Base-by-base conservation (phyloP, 352 stramenopile species). In the Phytopythium montanum region DNA sequence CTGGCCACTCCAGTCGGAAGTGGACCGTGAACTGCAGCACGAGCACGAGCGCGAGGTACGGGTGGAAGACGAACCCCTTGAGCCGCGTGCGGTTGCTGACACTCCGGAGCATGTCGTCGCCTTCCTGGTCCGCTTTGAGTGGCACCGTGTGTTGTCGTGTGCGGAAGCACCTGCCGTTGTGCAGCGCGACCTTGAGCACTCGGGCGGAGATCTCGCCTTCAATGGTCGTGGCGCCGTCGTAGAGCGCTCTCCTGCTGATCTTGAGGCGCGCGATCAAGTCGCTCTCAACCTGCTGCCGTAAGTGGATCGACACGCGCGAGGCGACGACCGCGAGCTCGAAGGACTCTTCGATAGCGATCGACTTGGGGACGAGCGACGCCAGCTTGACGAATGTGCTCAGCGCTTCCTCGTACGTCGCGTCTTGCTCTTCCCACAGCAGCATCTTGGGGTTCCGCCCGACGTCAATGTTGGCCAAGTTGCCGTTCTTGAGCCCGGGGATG, bases 111-210 rank as follows among this genome's bases (percentile, higher is more conserved):
- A 73, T 75, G 28, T 97, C 89, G 19, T 80, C 82, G 49, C 88
- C 86, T 5, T 74, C 70, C 2, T 85, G 66, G 8, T 89, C 71
- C 12, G 74, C 71, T 39, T 94, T 90, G 2, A 97, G 67, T 1
- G 81, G 70, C 6, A 96, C 60, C 3, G 68, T 92, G 46, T 85
- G 74, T 33, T 87, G 65, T 19, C 75, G 66, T 14, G 84, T 88
- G 25, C 79, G 69, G 45, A 96, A 92, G 48, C 79, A 86, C 5
- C 90, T 73, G 7, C 90, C 92, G 60, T 97, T 98, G 65, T 98
- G 92, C 10, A 97, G 71, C 7, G 85, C 85, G 21, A 97, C 51
- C 62, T 93, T 94, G 14, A 97, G 56, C 12, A 91, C 74, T 7
- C 91, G 73, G 25, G 79, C 76, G 1, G 90, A 86, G 14, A 96